Base-by-base conservation (phyloP, 306 rosid genomes). In the Clitoria ternatea region DNA sequence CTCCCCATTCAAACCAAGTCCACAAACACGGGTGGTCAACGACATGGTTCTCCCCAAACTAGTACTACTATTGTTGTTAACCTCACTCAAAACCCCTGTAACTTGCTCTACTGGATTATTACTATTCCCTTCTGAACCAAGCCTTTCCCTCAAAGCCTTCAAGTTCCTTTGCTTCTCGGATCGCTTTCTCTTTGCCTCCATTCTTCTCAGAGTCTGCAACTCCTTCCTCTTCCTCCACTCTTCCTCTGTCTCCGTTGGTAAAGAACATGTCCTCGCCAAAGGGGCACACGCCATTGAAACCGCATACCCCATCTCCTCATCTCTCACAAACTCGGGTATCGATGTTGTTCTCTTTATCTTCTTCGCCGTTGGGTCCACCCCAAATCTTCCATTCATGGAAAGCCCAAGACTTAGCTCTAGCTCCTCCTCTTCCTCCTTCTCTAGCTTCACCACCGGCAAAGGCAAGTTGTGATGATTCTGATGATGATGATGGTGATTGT, bases 221-320 rank as follows among this genome's bases (percentile, higher is more conserved):
- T 87, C 90, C 79, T 89, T 92, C 89, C 94, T 84, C 82, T 70
- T 83, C 78, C 90, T 80, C 90, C 90, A 84, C 67, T 83, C 88
- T 4, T 84, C 92, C 59, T 83, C 88, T 0, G 78, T 85, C 69
- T 83, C 98, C 10, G 84, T 71, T 0, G 96, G 98, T 27, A 92
- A 84, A 3, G 94, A 92, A 47, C 90, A 84, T 0, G 96, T 77
- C 73, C 90, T 84, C 36, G 61, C 70, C 53, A 89, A 66, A 42
- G 82, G 61, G 3, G 62, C 49, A 48, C 49, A 44, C 19, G 22
- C 35, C 75, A 8, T 33, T 1, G 70, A 60, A 0, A 54, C 22
- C 13, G 39, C 50, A 63, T 53, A 19, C 7, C 85, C 32, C 69
- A 6, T 5, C 7, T 70, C 84, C 4, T 65, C 80, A 0, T 79